Evolutionary conservation across 164 flowering plant species (phyloP).

Genomic region (Chloranthus sessilifolius): DNA sequence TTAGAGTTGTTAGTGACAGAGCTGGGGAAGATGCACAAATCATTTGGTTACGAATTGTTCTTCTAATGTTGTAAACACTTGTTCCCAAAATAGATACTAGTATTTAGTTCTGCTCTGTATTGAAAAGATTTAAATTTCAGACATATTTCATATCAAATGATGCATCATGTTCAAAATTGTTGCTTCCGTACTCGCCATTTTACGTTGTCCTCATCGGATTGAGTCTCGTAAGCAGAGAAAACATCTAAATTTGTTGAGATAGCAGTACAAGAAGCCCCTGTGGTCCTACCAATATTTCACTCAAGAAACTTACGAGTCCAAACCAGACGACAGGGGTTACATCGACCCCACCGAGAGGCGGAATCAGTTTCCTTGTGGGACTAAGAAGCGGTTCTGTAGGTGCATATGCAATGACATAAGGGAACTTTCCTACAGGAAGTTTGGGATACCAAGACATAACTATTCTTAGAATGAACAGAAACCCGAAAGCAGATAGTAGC

Average conservation of each 20-base stretch:
- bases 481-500: conserved; percentile 65
- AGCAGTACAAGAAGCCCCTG: conserved; percentile 88
- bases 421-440: conserved; percentile 89
- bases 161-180: too few species aligned
- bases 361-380: conserved; percentile 77
- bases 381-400: conserved; percentile 89
- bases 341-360: conserved; percentile 95
- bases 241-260: conserved; percentile 52
- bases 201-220: too few species aligned
- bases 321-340: conserved; percentile 99
- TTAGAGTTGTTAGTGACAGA: too few species aligned
- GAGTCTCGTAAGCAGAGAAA: too few species aligned
- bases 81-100: too few species aligned
- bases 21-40: too few species aligned
- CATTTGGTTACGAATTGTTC: too few species aligned
- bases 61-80: too few species aligned
- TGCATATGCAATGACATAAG: conserved; percentile 83
- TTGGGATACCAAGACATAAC: conserved; percentile 99
- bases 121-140: too few species aligned
- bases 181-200: too few species aligned
- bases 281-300: conserved; percentile 81
- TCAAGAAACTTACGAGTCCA: conserved; percentile 76
- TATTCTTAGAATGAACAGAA: conserved; percentile 77
- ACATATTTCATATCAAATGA: too few species aligned
- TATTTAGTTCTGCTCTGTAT: too few species aligned